phyloP scores from a whole-genome alignment of 306 rosid genomes.

The Abrus pulchellus region DNA sequence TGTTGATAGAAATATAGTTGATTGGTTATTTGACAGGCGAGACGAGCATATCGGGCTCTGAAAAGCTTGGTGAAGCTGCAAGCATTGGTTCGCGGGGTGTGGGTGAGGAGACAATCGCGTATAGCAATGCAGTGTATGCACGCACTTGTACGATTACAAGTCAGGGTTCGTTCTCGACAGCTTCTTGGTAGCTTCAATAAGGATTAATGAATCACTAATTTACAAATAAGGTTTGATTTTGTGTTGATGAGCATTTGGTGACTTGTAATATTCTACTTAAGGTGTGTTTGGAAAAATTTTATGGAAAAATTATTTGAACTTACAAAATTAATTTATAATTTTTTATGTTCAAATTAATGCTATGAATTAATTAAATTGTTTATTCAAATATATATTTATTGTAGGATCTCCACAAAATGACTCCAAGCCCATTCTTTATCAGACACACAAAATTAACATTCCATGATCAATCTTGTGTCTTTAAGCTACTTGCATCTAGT shows the following conservation, averaged over 20 bases:
- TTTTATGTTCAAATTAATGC: no score
- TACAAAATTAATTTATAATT: no score
- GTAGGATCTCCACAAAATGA: neutral
- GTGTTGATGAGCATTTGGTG: neutral
- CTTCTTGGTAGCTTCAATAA: slow-evolving; percentile 48
- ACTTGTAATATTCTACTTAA: neutral
- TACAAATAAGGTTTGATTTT: neutral
- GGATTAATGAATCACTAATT: neutral
- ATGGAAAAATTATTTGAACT: no score
- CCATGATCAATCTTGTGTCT: neutral
- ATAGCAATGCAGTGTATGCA: slow-evolving; percentile 85
- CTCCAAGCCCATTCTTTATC: neutral
- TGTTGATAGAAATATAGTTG: neutral
- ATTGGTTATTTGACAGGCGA: slow-evolving; percentile 61
- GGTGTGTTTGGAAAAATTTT: no score
- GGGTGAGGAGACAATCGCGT: slow-evolving; percentile 72
- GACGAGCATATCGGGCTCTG: slow-evolving; percentile 73
- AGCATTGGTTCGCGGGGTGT: slow-evolving; percentile 82
- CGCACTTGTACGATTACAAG: slow-evolving; percentile 72
- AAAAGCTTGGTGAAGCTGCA: slow-evolving; percentile 87
- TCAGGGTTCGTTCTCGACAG: slow-evolving; percentile 80
- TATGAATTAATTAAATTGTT: no score
- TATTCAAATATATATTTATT: no score
- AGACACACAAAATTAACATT: neutral
- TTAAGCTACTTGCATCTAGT: no score